Evolutionary conservation across 2,329 filamentous ascomycete species (phyloP).

Genomic region (Ophiostoma perfectum): DNA sequence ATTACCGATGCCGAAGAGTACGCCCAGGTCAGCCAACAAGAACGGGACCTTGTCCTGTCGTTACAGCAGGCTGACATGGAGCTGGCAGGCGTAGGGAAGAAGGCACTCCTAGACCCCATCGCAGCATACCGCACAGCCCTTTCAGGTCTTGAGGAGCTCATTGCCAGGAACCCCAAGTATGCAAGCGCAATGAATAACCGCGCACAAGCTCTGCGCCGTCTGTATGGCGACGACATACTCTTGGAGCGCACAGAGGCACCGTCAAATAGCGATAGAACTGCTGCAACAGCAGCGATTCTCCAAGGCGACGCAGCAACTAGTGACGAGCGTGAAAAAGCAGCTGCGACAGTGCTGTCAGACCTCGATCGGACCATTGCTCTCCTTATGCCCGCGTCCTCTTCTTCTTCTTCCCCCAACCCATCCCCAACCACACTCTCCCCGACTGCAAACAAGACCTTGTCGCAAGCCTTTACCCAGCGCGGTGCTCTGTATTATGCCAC

Average conservation of each 20-base stretch:
- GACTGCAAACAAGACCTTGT: constrained; percentile 59
- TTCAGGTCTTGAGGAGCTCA: constrained; percentile 48
- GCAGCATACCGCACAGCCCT: constrained; percentile 46
- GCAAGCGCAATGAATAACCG: constrained; percentile 71
- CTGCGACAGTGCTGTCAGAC: constrained; percentile 44
- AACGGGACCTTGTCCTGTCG: constrained; percentile 48
- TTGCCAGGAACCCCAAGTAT: constrained; percentile 57
- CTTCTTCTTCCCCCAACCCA: constrained; percentile 43
- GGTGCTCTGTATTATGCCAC: constrained; percentile 59
- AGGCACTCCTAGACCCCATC: constrained; percentile 34
- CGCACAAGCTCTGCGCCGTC: constrained; percentile 59
- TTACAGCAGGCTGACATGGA: constrained; percentile 53
- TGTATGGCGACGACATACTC: constrained; percentile 58
- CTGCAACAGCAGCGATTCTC: constrained; percentile 32
- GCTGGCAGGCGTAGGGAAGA: constrained; percentile 40
- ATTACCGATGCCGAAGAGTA: constrained; percentile 49
- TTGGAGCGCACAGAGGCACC: constrained; percentile 31
- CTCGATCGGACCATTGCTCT: constrained; percentile 54
- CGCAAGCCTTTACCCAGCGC: constrained; percentile 66
- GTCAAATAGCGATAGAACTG: background rate
- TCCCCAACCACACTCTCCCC: constrained; percentile 56
- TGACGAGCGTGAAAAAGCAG: constrained; percentile 30
- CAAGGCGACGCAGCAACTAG: constrained; percentile 30
- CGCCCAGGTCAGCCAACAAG: constrained; percentile 44
- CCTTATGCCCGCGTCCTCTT: constrained; percentile 45